Evolutionary conservation across 495 filamentous ascomycete genomes (phyloP), one percentile per base, ranked within the genome.

Genomic region (Penicillium turbatum): DNA sequence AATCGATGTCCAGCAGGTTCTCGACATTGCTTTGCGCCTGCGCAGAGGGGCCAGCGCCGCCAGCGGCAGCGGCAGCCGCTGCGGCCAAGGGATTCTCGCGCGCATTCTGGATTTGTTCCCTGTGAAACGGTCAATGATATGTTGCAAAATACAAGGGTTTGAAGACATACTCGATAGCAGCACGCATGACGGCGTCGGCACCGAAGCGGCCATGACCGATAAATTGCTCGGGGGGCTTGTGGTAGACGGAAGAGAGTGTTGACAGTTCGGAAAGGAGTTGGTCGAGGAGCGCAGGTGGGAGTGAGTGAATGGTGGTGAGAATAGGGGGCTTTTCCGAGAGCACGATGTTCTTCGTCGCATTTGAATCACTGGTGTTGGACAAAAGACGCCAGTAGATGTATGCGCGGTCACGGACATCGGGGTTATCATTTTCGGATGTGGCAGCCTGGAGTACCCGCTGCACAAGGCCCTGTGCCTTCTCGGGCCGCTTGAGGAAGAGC

Each of bases 361-460:
- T 81, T 15, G 92, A 83, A 61, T 97, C 92, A 43, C 88, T 92
- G 8, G 75, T 78, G 60, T 76, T 76, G 16, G 92, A 97, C n/a
- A 98, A 77, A 24, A 98, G 76, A 55, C 93, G 87, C 93, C 93
- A 98, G 75, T 98, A 98, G 45, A 97, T 90, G 64, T 98, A 98
- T 17, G 93, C 93, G 69, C 93, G 82, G 69, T 98, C 93, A 54
- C 93, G 86, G 58, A 98, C 89, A 71, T 98, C 93, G 0, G 93
- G 92, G 69, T 98, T 98, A 66, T 98, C 93, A 55, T 89, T 96
- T 66, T 96, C 90, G 21, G 87, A 86, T 5, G 93, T 98, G 17
- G 93, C 92, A 2, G 86, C 80, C 69, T 97, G 90, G 21, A 98
- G 79, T 2, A 97, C 91, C 57, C 92, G 93, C 63, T 96, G 90